Conservation (phyloP, 164 flowering plant species). For the Tetracentron sinense region DNA sequence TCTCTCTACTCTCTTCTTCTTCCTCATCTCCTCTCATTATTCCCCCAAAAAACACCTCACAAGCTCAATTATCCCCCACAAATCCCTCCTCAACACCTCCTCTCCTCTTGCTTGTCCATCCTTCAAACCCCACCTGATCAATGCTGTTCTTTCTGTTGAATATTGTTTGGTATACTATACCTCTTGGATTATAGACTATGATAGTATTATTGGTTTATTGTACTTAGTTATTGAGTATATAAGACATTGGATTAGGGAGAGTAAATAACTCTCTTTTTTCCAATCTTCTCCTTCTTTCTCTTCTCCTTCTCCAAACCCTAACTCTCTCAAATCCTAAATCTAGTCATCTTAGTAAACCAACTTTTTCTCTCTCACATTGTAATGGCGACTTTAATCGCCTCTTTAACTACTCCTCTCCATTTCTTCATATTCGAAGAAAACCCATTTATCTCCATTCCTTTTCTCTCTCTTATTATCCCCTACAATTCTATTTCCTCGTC, state of each 20-base stretch:
- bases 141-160: constrained; percentile 36
- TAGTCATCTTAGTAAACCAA: too few species aligned
- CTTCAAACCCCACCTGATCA: constrained; percentile 15
- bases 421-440: constrained; percentile 50
- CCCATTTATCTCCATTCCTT: constrained; percentile 50
- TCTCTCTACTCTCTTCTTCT: constrained; percentile 38
- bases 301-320: too few species aligned
- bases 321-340: too few species aligned
- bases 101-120: constrained; percentile 30
- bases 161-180: too few species aligned
- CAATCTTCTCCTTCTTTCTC: too few species aligned
- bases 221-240: too few species aligned
- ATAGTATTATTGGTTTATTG: too few species aligned
- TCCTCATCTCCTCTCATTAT: constrained; percentile 24
- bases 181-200: too few species aligned
- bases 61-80: constrained; percentile 23
- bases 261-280: too few species aligned
- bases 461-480: constrained; percentile 46
- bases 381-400: constrained; percentile 38
- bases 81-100: constrained; percentile 35
- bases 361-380: constrained; percentile 27
- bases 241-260: too few species aligned
- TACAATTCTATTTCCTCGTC: constrained; percentile 80
- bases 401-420: constrained; percentile 66
- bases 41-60: constrained; percentile 18